Evolutionary conservation across 2,329 filamentous ascomycete genomes (phyloP), one percentile per base, ranked within the genome.

Genomic region (Talaromyces sp.): DNA sequence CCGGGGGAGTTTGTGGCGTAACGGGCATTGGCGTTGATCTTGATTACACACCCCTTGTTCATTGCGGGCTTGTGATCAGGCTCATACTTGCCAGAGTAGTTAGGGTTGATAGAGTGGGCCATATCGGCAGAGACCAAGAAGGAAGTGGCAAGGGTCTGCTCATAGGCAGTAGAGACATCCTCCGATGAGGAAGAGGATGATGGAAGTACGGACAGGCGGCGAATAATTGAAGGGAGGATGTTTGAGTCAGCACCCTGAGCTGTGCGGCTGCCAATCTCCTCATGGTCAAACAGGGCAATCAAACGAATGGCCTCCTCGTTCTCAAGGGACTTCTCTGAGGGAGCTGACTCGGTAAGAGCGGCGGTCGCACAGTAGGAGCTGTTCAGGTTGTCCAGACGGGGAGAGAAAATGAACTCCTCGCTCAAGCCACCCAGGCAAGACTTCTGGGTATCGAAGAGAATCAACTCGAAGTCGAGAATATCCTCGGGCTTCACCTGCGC

Each of bases 41-140:
- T 99, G 80, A 99, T 91, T 41, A 97, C 93, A 3, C 90, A 90
- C 47, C 94, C 94, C 73, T 91, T 90, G 82, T 99, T 99, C 83
- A 99, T 95, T 74, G 92, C 87, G 4, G 94, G 94, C 61, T 90
- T 85, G 76, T 99, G 94, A 64, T 90, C 89, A 32, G 85, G 75
- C 77, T 99, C 94, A 75, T 97, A 96, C 75, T 97, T 97, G 63
- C 78, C 85, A 4, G 86, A 82, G 72, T 97, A 99, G 78, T 99
- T 99, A 52, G 94, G 94, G 74, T 99, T 91, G 13, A 99, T 87
- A 4, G 89, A 89, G 77, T 99, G 94, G 1, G 94, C 92, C 94
- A 99, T 97, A 71, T 99, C 94, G 47, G 94, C 94, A 5, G 91
- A 96, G 58, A 99, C 82, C 54, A 99, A 85, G 82, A 99, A 97